These are phyloP conservation scores for Cyclotella atomus DNA, from an alignment of 108 stramenopile genomes.

Conservation along the genomic window DNA sequence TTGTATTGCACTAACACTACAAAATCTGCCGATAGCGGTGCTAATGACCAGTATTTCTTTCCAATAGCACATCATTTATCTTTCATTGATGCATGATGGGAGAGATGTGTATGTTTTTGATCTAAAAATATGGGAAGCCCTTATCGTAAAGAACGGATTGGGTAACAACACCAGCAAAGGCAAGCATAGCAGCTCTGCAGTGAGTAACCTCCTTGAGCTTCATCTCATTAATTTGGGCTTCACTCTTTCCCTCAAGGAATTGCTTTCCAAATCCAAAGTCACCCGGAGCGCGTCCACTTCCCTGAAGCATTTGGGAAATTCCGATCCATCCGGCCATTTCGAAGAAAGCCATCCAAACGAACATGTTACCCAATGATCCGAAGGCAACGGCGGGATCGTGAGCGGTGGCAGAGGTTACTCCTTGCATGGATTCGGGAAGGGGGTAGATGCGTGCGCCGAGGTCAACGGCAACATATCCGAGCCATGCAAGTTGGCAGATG, in stretches of 20 bases:
- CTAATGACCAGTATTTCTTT: not conserved
- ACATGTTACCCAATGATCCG: constrained; percentile 82
- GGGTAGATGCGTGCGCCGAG: constrained; percentile 80
- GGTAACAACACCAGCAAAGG: constrained; percentile 92
- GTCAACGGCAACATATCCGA: constrained; percentile 92
- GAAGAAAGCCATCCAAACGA: constrained; percentile 73
- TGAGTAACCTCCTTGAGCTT: constrained; percentile 93
- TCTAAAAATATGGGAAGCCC: constrained; percentile 87
- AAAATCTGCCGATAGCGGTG: not conserved
- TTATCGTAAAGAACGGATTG: constrained; percentile 92
- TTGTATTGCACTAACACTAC: not conserved
- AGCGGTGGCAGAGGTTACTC: constrained; percentile 81
- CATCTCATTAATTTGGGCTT: constrained; percentile 72
- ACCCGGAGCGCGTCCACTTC: constrained; percentile 92
- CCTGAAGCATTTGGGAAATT: constrained; percentile 87
- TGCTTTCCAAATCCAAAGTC: constrained; percentile 91
- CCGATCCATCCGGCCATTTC: constrained; percentile 75
- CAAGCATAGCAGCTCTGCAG: constrained; percentile 95
- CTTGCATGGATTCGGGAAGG: constrained; percentile 78
- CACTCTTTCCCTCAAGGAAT: constrained; percentile 73
- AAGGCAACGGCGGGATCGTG: constrained; percentile 82
- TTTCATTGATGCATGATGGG: not conserved
- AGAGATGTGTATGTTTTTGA: not conserved
- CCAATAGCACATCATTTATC: not conserved
- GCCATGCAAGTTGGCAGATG: constrained; percentile 90